phyloP scores from a whole-genome alignment of 129 eudicot genomes.

The Ambrosia artemisiifolia region DNA sequence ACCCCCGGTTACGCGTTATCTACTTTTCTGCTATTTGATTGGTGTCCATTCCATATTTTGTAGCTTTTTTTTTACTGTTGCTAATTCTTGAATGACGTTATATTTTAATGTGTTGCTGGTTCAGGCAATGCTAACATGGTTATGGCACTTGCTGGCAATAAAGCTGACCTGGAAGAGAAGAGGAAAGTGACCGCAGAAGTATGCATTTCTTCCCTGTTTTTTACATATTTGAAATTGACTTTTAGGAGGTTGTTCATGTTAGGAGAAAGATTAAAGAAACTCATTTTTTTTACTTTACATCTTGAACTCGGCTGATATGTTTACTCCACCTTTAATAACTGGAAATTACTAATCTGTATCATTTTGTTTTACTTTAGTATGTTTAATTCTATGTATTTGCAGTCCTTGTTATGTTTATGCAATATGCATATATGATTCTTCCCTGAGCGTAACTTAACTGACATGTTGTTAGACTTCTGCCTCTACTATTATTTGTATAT shows the following conservation, averaged over 20 bases:
- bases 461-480: not conserved
- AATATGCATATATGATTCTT: no score
- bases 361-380: not conserved
- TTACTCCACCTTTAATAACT: not conserved
- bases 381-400: not conserved
- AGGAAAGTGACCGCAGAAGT: constrained; percentile 89
- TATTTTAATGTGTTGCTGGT: constrained; percentile 7
- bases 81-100: not conserved
- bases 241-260: not conserved
- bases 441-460: no score
- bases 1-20: no score
- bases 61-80: not conserved
- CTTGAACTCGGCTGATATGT: not conserved
- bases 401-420: not conserved
- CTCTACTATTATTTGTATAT: not conserved
- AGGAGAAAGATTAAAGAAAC: constrained; percentile 5
- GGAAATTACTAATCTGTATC: not conserved
- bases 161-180: constrained; percentile 91
- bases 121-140: constrained; percentile 96
- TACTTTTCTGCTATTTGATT: not conserved
- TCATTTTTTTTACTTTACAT: not conserved
- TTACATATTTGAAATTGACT: not conserved
- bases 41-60: not conserved
- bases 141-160: constrained; percentile 97
- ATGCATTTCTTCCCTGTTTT: constrained; percentile 26